Conservation (phyloP, 2,329 filamentous ascomycete genomes). For the Macrophomina pseudophaseolina region DNA sequence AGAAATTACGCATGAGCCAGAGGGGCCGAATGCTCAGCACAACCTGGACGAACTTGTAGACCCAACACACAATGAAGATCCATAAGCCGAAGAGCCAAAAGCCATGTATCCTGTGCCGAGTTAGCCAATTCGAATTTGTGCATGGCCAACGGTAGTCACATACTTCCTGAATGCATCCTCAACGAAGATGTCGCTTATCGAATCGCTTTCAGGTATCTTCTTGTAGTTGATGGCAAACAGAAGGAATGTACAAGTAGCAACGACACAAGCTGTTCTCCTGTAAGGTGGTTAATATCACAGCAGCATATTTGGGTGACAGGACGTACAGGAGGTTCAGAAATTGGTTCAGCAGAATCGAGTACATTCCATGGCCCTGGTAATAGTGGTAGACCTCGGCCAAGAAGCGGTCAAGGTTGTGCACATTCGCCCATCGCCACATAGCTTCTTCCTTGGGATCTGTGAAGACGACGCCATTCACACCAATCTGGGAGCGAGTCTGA, state of each 20-base stretch:
- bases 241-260: conserved; percentile 81
- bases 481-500: conserved; percentile 29
- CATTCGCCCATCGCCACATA: conserved; percentile 92
- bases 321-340: conserved; percentile 74
- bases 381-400: conserved; percentile 86
- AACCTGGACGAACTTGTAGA: conserved; percentile 63
- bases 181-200: conserved; percentile 65
- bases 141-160: conserved; percentile 4
- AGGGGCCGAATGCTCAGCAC: conserved; percentile 14
- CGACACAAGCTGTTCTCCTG: conserved; percentile 81
- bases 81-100: conserved; percentile 80
- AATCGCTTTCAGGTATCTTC: conserved; percentile 70
- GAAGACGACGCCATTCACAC: conserved; percentile 29
- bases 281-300: conserved; percentile 13
- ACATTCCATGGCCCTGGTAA: conserved; percentile 80
- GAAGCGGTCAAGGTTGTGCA: conserved; percentile 86
- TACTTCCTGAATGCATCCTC: conserved; percentile 70
- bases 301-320: background rate
- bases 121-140: background rate
- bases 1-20: conserved; percentile 82
- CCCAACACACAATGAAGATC: conserved; percentile 84
- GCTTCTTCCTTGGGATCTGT: conserved; percentile 74
- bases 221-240: conserved; percentile 85
- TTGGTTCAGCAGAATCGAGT: conserved; percentile 79
- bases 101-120: conserved; percentile 69